Conservation (phyloP, 2,329 filamentous ascomycete genomes). For the Aphanocladium album region DNA sequence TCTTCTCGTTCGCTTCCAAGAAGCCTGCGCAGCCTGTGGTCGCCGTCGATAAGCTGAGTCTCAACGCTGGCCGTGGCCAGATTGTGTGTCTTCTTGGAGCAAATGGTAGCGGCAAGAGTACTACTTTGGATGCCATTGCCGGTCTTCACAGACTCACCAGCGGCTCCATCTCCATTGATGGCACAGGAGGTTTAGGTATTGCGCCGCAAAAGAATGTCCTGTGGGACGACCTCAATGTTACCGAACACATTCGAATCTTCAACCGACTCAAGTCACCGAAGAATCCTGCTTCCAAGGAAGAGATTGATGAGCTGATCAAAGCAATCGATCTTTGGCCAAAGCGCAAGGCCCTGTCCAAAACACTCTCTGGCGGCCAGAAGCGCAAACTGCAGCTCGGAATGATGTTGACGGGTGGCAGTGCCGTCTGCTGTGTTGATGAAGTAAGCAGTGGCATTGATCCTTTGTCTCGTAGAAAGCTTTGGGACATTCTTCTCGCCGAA, state of each 20-base stretch:
- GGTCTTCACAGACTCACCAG: conserved; percentile 72
- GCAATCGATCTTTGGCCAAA: conserved; percentile 74
- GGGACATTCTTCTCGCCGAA: conserved; percentile 87
- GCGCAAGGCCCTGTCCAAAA: conserved; percentile 64
- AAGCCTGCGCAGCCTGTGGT: conserved; percentile 56
- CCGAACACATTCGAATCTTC: conserved; percentile 80
- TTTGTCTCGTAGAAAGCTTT: conserved; percentile 80
- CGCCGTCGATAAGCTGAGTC: conserved; percentile 70
- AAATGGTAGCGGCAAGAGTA: conserved; percentile 87
- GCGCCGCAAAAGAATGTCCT: conserved; percentile 93
- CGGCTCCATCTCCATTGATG: conserved; percentile 72
- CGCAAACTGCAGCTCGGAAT: conserved; percentile 87
- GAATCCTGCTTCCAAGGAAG: conserved; percentile 48
- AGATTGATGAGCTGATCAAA: conserved; percentile 59
- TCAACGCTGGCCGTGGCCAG: conserved; percentile 70
- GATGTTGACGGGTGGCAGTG: conserved; percentile 89
- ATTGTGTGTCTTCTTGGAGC: conserved; percentile 83
- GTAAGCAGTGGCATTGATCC: conserved; percentile 87
- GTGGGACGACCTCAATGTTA: conserved; percentile 83
- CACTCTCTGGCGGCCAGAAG: conserved; percentile 86
- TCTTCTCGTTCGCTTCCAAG: conserved; percentile 39
- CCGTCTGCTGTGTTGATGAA: conserved; percentile 86
- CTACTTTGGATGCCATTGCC: conserved; percentile 81
- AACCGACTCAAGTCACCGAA: conserved; percentile 69
- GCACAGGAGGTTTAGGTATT: conserved; percentile 74